Base-by-base conservation (phyloP, 1,139 yeast species). In the Suhomyces chickasaworum region DNA sequence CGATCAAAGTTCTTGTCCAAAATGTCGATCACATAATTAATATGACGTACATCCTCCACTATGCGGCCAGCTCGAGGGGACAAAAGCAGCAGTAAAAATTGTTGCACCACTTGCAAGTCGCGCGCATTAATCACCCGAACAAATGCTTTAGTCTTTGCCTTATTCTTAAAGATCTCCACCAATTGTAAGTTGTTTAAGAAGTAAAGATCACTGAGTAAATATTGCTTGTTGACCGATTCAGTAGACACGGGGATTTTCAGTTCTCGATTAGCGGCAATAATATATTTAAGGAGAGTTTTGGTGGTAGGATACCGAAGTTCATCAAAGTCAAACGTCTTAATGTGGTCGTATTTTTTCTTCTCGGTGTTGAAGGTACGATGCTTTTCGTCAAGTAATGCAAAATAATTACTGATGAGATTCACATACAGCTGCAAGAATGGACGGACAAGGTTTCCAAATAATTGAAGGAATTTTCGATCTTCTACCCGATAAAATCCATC, bases 161-260 rank as follows among this genome's bases (percentile, higher is more conserved):
- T 73, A 56, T 74, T 73, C 54, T 73, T 74, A 53, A 70, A 67
- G 27, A 75, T 72, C 41, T 60, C 58, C 32, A 74, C 61, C 49
- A 74, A 60, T 37, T 58, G 59, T 47, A 74, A 61, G 50, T 73
- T 65, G 53, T 69, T 59, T 52, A 74, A 61, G 52, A 71, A 74
- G 51, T 69, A 74, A 49, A 75, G 63, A 48, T 73, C 71, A 44
- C 73, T 66, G 37, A 75, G 61, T 47, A 75, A 63, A 53, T 75
- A 74, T 52, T 74, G 79, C 57, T 74, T 75, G 57, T 75, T 73
- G 47, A 66, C 63, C 12, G 73, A 61, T 54, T 74, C 79, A 29
- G 71, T 53, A 16, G 54, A 50, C 3, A 45, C 47, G 18, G 47
- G 49, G 12, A 18, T 40, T 9, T 32, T 25, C 41, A 42, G 39